A percentile compares a stretch with the other conserved stretches of the same genome.
phyloP scores from a whole-genome alignment of 345 rosid genomes.

The Syzygium jambos region DNA sequence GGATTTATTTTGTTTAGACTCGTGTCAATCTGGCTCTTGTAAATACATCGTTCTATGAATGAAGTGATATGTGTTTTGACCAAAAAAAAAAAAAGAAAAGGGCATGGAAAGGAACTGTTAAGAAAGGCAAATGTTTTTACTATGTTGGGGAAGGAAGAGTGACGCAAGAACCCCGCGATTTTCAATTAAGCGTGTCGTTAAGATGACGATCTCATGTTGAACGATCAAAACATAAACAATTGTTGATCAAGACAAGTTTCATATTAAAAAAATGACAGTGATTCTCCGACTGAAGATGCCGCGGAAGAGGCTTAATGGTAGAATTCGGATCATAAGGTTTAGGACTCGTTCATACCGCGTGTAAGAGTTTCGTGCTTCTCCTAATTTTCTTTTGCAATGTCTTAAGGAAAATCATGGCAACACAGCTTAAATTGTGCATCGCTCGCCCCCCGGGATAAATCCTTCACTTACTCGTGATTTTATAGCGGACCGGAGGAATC shows the following conservation, averaged over 20 bases:
- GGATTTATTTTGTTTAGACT: too few relatives aligned
- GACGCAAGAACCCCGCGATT: not conserved
- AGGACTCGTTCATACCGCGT: accelerated
- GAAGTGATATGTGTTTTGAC: too few relatives aligned
- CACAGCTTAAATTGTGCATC: not conserved
- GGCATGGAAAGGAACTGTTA: not conserved
- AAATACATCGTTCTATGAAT: too few relatives aligned
- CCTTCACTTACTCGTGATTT: accelerated
- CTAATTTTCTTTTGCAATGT: accelerated
- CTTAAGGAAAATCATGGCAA: not conserved
- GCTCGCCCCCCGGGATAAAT: not conserved
- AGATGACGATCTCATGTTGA: not conserved
- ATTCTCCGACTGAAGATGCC: accelerated
- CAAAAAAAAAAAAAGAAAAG: too few relatives aligned
- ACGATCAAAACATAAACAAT: not conserved
- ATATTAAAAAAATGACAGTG: accelerated
- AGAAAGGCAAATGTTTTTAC: not conserved
- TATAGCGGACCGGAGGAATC: not conserved
- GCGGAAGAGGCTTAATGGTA: accelerated
- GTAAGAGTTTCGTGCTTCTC: not conserved
- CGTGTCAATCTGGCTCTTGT: too few relatives aligned
- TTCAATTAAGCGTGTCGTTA: accelerated
- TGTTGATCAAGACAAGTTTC: not conserved
- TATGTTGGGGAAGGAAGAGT: not conserved
- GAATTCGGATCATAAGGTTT: accelerated